phyloP scores from a whole-genome alignment of 2,329 filamentous ascomycete species.

The Metarhizium robertsii region DNA sequence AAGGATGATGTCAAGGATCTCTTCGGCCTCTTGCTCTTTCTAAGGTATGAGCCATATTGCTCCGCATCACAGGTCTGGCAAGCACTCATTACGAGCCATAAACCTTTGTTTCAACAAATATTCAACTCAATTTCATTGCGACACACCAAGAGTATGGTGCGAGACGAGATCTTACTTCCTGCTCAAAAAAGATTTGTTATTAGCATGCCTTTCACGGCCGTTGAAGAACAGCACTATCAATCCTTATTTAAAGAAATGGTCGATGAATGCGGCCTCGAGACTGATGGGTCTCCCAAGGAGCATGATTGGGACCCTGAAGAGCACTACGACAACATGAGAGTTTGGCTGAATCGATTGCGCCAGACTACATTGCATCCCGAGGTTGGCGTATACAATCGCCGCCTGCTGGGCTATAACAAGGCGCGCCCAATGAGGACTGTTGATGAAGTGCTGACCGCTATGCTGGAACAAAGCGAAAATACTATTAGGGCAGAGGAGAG shows the following conservation, averaged over 20 bases:
- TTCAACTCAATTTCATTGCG: slow-evolving; percentile 68
- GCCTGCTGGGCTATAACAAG: slow-evolving; percentile 50
- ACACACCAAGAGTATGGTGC: slow-evolving; percentile 75
- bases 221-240: slow-evolving; percentile 85
- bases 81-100: slow-evolving; percentile 50
- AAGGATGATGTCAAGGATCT: slow-evolving; percentile 71
- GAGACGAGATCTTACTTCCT: slow-evolving; percentile 70
- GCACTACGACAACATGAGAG: slow-evolving; percentile 63
- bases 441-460: slow-evolving; percentile 75
- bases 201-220: slow-evolving; percentile 77
- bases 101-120: slow-evolving; percentile 55
- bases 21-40: slow-evolving; percentile 70
- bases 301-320: slow-evolving; percentile 58
- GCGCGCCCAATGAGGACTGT: slow-evolving; percentile 68
- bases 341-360: slow-evolving; percentile 67
- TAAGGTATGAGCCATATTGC: slow-evolving; percentile 69
- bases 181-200: slow-evolving; percentile 79
- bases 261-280: slow-evolving; percentile 55
- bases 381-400: slow-evolving; percentile 58
- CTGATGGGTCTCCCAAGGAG: slow-evolving; percentile 50
- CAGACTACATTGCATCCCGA: slow-evolving; percentile 83
- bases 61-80: slow-evolving; percentile 58
- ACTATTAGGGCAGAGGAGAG: slow-evolving; percentile 61
- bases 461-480: slow-evolving; percentile 79
- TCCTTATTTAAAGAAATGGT: slow-evolving; percentile 69